Base-by-base conservation (phyloP, 2,329 filamentous ascomycete genomes). In the Lachnellula hyalina region DNA sequence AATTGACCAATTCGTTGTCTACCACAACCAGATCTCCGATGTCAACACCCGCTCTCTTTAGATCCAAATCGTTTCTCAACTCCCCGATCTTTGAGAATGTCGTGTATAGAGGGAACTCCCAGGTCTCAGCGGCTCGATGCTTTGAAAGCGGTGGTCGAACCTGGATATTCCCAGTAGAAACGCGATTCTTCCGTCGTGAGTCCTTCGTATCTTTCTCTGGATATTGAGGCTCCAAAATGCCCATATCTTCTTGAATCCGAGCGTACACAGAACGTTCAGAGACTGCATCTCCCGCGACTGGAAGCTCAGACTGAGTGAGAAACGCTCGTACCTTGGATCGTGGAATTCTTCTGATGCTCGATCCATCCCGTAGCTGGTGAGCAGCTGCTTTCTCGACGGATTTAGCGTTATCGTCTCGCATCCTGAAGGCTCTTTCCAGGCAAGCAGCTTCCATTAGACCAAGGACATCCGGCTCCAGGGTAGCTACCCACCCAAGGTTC, bases 1-100 rank as follows among this genome's bases (percentile, higher is more conserved):
- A 60, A 44, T 54, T 61, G 34, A 64, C 44, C 8, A 65, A 28
- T 32, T 64, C 62, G 8, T 63, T 53, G 1, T 50, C 58, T 3
- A 63, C 60, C 5, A 63, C 21, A 15, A 54, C 53, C 25, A 58
- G 59, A 23, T 64, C 53, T 12, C 51, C 55, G 12, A 63, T 45
- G 6, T 57, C 42, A 4, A 67, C 46, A 2, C 63, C 64, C 52
- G 62, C 62, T 51, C 34, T 55, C 6, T 28, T 19, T 14, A 69
- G 58, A 53, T 69, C 66, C 1, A 38, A 41, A 51, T 68, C 67
- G 34, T 64, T 61, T 32, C 66, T 63, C n/a, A 67, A 38, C 42
- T 65, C 60, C 14, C 67, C 63, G 9, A 69, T 61, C 21, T 53
- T 57, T 25, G 56, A 45, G 17, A 65, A 61, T 5, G 51, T 53